Base-by-base conservation (phyloP, 106 monocot species). In the Phalaenopsis aphrodite region DNA sequence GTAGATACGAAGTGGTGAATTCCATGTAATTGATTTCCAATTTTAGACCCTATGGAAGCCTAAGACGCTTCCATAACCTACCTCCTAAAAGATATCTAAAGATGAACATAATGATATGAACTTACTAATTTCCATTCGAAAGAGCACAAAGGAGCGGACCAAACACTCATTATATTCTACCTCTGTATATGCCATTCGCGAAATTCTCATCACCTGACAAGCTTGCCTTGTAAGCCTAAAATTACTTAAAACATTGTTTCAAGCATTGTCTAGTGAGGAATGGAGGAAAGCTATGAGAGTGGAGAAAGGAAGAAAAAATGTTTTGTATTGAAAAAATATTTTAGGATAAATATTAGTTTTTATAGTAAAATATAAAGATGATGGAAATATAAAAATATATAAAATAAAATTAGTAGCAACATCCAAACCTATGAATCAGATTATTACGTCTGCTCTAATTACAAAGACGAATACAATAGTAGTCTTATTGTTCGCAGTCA, bases 91-190 rank as follows among this genome's bases (percentile, higher is more conserved):
- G 19, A 19, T 0, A 19, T 0, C 10, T 36, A 19, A 24, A 19
- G 11, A 11, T 36, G 24, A 55, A 52, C 55, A 77, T 12, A 55
- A 11, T 77, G 6, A 77, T 55, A n/a, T 17, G 21, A 5, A 77
- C 5, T 17, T 77, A n/a, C 55, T 23, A 23, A 77, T 55, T 55
- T 9, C 77, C 24, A 55, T 77, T 77, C 48, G 55, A 42, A 77
- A 77, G 36, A 55, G 10, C 9, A 48, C 77, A 77, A 9, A 49
- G 49, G 9, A 55, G n/a, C 24, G 55, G 21, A 55, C 48, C 24
- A 77, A 76, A 76, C 16, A 49, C 14, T 19, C 77, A 77, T 49
- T 55, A 3, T 77, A 77, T 77, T 37, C 77, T 55, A 23, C 55
- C n/a, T 11, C 45, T 56, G 0, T 52, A 12, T 77, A 52, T 77